Conservation (phyloP, 2,329 filamentous ascomycete species). For the Penicillium hordei region DNA sequence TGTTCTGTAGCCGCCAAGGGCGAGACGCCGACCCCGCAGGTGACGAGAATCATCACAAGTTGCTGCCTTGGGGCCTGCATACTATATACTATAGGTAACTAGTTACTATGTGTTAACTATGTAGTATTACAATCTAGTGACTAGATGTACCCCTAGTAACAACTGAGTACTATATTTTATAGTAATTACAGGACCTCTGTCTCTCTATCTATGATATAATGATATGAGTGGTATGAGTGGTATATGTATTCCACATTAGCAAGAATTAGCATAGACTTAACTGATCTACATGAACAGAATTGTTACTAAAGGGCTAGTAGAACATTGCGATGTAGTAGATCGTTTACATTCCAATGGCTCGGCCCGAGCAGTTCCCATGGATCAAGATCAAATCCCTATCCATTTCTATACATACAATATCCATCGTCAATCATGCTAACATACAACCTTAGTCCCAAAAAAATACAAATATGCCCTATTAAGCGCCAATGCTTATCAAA, state of each 20-base stretch:
- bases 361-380: constrained; percentile 5
- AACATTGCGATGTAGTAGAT: too few relatives aligned
- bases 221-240: too few relatives aligned
- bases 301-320: too few relatives aligned
- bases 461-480: constrained; percentile 2
- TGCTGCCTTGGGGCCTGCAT: constrained; percentile 8
- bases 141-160: too few relatives aligned
- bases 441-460: constrained; percentile 8
- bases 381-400: constrained; percentile 2
- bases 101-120: not conserved
- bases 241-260: too few relatives aligned
- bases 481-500: constrained; percentile 3
- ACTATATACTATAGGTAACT: not conserved
- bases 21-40: constrained; percentile 25
- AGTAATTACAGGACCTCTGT: too few relatives aligned
- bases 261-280: too few relatives aligned
- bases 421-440: constrained; percentile 19
- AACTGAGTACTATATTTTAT: too few relatives aligned
- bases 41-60: constrained; percentile 18
- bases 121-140: too few relatives aligned
- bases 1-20: constrained; percentile 16
- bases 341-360: not conserved
- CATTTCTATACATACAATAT: constrained; percentile 24
- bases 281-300: too few relatives aligned
- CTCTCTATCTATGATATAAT: too few relatives aligned